Percentiles rank a stretch among this genome's conserved stretches.
phyloP scores from a whole-genome alignment of 2,329 filamentous ascomycete genomes.

The Pseudocercospora eumusae region DNA sequence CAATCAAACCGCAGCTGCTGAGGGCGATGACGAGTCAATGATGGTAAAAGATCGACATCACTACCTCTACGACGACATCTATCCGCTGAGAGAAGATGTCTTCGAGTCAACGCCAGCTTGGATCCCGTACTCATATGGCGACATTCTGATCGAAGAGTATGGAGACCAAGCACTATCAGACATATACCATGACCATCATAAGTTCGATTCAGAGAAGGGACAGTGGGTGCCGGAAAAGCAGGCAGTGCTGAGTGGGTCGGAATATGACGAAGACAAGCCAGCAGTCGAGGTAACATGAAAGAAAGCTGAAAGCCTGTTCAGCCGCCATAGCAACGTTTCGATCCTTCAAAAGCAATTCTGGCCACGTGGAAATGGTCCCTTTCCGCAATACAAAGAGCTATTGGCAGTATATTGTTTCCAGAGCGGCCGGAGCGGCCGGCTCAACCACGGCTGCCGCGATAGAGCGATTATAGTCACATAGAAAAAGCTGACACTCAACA shows the following conservation, averaged over 20 bases:
- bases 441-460: background rate
- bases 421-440: background rate
- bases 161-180: slow-evolving; percentile 52
- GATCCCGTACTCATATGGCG: slow-evolving; percentile 59
- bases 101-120: slow-evolving; percentile 58
- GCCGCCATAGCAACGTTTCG: background rate
- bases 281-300: background rate
- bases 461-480: background rate
- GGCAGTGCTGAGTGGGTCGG: slow-evolving; percentile 15
- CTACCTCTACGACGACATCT: slow-evolving; percentile 57
- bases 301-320: background rate
- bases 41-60: slow-evolving; percentile 61
- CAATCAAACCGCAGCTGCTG: slow-evolving; percentile 42
- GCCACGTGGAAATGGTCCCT: background rate
- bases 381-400: background rate
- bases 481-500: background rate
- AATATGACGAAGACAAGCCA: slow-evolving; percentile 8
- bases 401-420: background rate
- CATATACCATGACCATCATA: slow-evolving; percentile 49
- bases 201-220: slow-evolving; percentile 42
- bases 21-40: slow-evolving; percentile 48
- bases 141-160: slow-evolving; percentile 58
- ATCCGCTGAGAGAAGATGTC: slow-evolving; percentile 56
- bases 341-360: background rate
- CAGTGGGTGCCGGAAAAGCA: slow-evolving; percentile 36